Conservation (phyloP, 768 basidiomycete genomes). For the Flagelloscypha sp. region DNA sequence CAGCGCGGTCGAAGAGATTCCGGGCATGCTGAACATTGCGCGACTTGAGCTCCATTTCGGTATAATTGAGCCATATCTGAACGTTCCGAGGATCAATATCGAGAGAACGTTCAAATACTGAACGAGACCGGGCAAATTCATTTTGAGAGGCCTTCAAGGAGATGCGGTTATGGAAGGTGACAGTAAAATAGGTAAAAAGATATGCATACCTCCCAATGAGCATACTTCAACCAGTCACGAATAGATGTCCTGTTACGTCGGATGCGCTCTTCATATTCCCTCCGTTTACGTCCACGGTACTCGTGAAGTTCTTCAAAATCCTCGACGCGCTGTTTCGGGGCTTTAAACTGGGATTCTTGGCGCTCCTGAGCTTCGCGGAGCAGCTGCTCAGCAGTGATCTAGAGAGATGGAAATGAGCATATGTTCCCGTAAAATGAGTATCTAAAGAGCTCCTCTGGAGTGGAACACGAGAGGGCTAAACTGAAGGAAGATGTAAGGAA, state of each 20-base stretch:
- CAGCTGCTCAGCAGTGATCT: constrained; percentile 99
- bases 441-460: too few relatives aligned
- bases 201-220: constrained; percentile 67
- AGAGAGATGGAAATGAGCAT: constrained; percentile 11
- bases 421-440: too few relatives aligned
- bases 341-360: constrained; percentile 85
- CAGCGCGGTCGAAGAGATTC: constrained; percentile 94
- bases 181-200: neutral
- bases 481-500: too few relatives aligned
- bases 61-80: constrained; percentile 90
- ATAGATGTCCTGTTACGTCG: constrained; percentile 53
- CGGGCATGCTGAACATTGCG: constrained; percentile 96
- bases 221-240: constrained; percentile 85
- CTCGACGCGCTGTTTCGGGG: constrained; percentile 91
- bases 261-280: constrained; percentile 89
- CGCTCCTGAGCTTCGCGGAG: constrained; percentile 97
- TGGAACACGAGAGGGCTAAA: too few relatives aligned
- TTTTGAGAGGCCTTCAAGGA: constrained; percentile 77
- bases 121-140: constrained; percentile 89
- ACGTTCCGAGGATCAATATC: constrained; percentile 89
- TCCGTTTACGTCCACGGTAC: constrained; percentile 85
- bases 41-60: constrained; percentile 96
- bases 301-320: constrained; percentile 92
- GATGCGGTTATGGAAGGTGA: constrained; percentile 3
- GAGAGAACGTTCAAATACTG: constrained; percentile 92